A percentile compares a stretch with the other conserved stretches of the same genome.
These are phyloP conservation scores for Nemania diffusa DNA, from an alignment of 2,329 filamentous ascomycete genomes.

Conservation along the genomic window DNA sequence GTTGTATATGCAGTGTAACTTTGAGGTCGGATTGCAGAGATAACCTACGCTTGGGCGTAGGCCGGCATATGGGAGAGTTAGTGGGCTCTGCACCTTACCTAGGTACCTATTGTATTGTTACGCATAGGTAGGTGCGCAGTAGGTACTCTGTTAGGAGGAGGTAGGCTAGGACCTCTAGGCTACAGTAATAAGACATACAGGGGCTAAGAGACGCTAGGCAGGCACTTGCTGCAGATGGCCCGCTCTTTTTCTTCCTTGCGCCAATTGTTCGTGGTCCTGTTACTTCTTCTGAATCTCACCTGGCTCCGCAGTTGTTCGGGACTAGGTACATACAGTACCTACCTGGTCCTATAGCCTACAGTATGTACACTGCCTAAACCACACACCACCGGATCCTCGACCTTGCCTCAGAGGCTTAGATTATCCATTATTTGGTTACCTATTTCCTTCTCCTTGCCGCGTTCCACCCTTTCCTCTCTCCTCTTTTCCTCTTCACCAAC, in stretches of 20 bases:
- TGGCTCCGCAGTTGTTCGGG: not conserved
- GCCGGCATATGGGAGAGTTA: no score
- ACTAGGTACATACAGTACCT: not conserved
- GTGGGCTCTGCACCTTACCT: no score
- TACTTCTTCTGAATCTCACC: no score
- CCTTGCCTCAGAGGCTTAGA: not conserved
- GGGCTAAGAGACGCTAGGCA: not conserved
- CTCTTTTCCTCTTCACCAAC: constrained; percentile 28
- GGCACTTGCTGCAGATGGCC: constrained; percentile 1
- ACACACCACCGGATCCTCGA: constrained; percentile 5
- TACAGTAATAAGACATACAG: not conserved
- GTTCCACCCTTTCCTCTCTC: constrained; percentile 20
- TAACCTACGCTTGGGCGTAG: not conserved
- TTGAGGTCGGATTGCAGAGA: not conserved
- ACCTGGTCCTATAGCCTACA: no score
- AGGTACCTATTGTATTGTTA: no score
- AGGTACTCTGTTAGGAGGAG: no score
- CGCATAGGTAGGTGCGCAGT: no score
- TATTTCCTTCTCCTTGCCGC: constrained; percentile 19
- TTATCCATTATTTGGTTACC: not conserved
- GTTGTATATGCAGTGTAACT: not conserved
- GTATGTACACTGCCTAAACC: not conserved
- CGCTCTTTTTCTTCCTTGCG: not conserved
- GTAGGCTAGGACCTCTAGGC: no score
- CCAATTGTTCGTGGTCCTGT: constrained; percentile 1